Base-by-base conservation (phyloP, 1,284 basidiomycete genomes). In the Chalciporus sp. region DNA sequence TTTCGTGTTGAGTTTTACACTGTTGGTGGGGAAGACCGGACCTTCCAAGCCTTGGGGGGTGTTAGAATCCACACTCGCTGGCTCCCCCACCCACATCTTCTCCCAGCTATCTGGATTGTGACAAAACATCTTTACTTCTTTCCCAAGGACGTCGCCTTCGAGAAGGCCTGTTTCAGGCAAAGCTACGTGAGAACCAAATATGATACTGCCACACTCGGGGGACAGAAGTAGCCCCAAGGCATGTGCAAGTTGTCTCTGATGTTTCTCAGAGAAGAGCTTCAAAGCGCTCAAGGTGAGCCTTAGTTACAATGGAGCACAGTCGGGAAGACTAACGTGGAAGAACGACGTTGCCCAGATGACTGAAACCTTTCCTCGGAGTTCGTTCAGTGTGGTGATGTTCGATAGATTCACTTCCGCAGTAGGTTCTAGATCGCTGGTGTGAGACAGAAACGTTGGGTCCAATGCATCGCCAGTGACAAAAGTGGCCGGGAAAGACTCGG, bases 261-360 rank as follows among this genome's bases (percentile, higher is more conserved):
- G 48, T 39, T 63, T 65, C 57, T 76, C 71, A 47, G 67, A 60
- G 62, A 78, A 79, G 40, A 78, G 67, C 64, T 78, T 52, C 16
- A 37, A 29, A 47, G n/a, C 29, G 37, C 20, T 17, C 26, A 47
- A 31, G 4, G 10, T n/a, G n/a, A 17, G 27, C 37, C 17, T 48
- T 10, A 42, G 42, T 27, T 5, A 10, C 4, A 27, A 4, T 67
- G 60, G 17, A 58, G 29, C 16, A 57, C 12, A 33, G 14, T 5
- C 14, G 11, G 16, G 45, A 16, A 56, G 48, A 57, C 74, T 70
- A 3, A 74, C 64, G 55, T 75, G 76, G 64, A 77, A 79, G 64
- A 79, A 70, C 3, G 70, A 56, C n/a, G 69, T 63, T 7, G 71
- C 67, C 61, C 75, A 72, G 20, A 79, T 73, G 14, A 61, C 71